Evolutionary conservation across 2,329 filamentous ascomycete genomes (phyloP).

Genomic region (Incumbomyces delicatus): DNA sequence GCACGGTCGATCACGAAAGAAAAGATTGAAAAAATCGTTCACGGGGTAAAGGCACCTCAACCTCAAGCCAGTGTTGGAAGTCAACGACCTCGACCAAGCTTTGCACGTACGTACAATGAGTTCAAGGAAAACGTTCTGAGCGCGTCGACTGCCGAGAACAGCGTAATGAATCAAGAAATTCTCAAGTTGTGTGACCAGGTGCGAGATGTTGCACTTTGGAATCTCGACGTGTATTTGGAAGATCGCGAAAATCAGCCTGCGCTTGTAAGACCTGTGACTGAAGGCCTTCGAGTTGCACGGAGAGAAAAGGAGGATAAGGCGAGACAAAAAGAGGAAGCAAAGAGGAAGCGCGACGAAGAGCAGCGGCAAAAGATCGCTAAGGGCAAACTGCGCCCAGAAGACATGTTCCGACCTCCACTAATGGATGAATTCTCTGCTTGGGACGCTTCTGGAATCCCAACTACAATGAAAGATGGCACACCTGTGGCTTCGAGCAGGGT

Average conservation of each 20-base stretch:
- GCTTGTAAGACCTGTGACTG: constrained; percentile 59
- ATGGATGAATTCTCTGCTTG: constrained; percentile 59
- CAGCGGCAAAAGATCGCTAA: constrained; percentile 43
- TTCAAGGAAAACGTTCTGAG: constrained; percentile 25
- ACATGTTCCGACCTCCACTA: constrained; percentile 47
- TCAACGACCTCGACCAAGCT: constrained; percentile 17
- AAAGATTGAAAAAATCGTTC: constrained; percentile 31
- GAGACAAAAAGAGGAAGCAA: constrained; percentile 42
- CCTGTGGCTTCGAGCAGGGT: constrained; percentile 68
- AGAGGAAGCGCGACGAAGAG: constrained; percentile 49
- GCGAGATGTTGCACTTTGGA: constrained; percentile 70
- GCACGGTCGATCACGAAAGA: constrained; percentile 32
- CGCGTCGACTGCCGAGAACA: constrained; percentile 40
- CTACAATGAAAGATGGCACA: constrained; percentile 63
- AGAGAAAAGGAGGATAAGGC: constrained; percentile 44
- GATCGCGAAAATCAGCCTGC: constrained; percentile 62
- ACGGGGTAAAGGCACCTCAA: constrained; percentile 13
- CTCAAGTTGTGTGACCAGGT: constrained; percentile 69
- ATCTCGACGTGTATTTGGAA: constrained; percentile 78
- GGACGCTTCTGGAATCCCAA: constrained; percentile 75
- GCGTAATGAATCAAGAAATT: constrained; percentile 57
- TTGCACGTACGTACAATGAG: constrained; percentile 17
- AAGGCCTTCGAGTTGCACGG: constrained; percentile 45
- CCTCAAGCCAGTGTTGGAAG: constrained; percentile 18
- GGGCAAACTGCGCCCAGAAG: constrained; percentile 47